Percentiles rank a stretch among this genome's conserved stretches.
These are phyloP conservation scores for Thielaviopsis euricoi DNA, from an alignment of 2,329 filamentous ascomycete species.

Conservation along the genomic window DNA sequence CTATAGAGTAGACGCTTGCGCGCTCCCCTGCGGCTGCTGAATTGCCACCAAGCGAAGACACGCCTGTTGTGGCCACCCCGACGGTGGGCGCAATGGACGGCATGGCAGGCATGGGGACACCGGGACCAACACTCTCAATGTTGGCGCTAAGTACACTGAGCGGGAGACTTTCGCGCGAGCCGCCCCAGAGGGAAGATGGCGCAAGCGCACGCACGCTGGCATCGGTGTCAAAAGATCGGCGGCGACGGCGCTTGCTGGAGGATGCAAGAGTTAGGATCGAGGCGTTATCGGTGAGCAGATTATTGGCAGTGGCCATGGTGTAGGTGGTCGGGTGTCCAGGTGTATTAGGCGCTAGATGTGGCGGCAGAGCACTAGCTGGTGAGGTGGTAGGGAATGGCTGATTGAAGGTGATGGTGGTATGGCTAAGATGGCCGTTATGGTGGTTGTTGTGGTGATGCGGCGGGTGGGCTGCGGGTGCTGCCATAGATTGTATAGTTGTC, in stretches of 20 bases:
- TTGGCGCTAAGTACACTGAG: conserved; percentile 63
- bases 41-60: conserved; percentile 10
- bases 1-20: conserved; percentile 68
- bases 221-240: conserved; percentile 70
- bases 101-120: background rate
- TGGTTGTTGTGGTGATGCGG: conserved; percentile 25
- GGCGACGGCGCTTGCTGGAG: conserved; percentile 60
- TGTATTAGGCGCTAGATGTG: conserved; percentile 43
- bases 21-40: conserved; percentile 37
- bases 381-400: conserved; percentile 48
- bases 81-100: conserved; percentile 14
- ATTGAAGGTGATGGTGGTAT: conserved; percentile 35
- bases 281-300: conserved; percentile 68
- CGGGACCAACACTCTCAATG: conserved; percentile 28
- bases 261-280: conserved; percentile 74
- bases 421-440: conserved; percentile 27
- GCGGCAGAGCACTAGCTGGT: conserved; percentile 56
- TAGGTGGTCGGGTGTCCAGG: conserved; percentile 51
- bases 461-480: conserved; percentile 24
- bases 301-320: conserved; percentile 63
- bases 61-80: background rate
- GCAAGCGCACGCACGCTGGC: conserved; percentile 74
- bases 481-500: conserved; percentile 67
- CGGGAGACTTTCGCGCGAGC: conserved; percentile 63
- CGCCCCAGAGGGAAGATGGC: conserved; percentile 66